phyloP scores from a whole-genome alignment of 768 basidiomycete species.

The Calocybe indica region DNA sequence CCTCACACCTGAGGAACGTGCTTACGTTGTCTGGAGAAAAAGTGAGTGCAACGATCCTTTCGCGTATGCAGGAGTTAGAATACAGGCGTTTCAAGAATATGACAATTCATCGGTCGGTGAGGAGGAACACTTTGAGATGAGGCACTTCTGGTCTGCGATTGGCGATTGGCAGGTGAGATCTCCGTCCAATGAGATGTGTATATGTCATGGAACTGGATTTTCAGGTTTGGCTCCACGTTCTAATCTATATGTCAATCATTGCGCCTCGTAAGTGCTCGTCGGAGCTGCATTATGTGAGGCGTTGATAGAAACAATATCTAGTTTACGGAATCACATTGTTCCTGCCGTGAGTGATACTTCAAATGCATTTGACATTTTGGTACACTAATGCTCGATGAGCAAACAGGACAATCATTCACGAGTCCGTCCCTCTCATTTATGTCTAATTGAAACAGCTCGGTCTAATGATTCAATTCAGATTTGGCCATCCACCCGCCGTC shows the following conservation, averaged over 20 bases:
- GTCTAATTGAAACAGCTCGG: neutral
- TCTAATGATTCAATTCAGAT: slow-evolving; percentile 28
- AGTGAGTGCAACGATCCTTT: slow-evolving; percentile 27
- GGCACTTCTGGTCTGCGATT: slow-evolving; percentile 49
- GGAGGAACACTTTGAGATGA: slow-evolving; percentile 51
- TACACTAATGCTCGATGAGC: neutral
- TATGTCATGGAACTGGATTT: too few species aligned
- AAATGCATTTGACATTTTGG: neutral
- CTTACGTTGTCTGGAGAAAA: slow-evolving; percentile 48
- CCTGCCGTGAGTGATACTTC: slow-evolving; percentile 48
- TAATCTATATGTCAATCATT: slow-evolving; percentile 54
- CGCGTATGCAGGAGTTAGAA: neutral
- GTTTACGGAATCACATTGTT: slow-evolving; percentile 71
- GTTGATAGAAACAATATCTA: slow-evolving; percentile 13
- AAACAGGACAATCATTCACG: slow-evolving; percentile 52
- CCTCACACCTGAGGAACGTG: slow-evolving; percentile 54
- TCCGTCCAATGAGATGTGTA: too few species aligned
- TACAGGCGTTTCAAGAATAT: slow-evolving; percentile 30
- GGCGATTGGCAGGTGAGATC: slow-evolving; percentile 50
- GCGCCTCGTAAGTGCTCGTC: slow-evolving; percentile 43
- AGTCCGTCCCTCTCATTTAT: slow-evolving; percentile 20
- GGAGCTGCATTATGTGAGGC: neutral
- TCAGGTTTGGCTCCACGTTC: slow-evolving; percentile 44
- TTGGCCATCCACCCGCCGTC: slow-evolving; percentile 50
- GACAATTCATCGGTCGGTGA: slow-evolving; percentile 53